phyloP scores from a whole-genome alignment of 2,329 filamentous ascomycete genomes.

The Ophiostoma quercus region DNA sequence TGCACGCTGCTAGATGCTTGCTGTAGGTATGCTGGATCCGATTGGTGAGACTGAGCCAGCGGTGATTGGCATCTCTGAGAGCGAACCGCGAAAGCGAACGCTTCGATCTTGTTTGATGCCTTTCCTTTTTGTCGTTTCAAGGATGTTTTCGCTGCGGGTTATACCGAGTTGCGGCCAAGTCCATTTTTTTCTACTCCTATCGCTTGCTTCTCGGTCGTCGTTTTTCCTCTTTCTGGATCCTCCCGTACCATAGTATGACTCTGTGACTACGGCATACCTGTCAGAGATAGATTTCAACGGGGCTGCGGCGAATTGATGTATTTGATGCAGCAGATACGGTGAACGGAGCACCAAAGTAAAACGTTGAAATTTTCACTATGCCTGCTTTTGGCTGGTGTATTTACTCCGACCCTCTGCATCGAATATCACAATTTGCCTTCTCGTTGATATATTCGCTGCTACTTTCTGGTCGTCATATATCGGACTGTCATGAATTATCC shows the following conservation, averaged over 20 bases:
- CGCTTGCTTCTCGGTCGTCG: conserved; percentile 11
- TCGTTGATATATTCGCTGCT: conserved; percentile 17
- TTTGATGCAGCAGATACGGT: not conserved
- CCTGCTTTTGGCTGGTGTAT: not conserved
- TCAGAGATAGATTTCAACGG: not conserved
- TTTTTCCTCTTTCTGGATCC: conserved; percentile 12
- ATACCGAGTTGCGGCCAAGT: conserved; percentile 13
- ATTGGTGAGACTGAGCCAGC: not conserved
- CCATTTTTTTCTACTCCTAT: not conserved
- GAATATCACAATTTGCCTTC: conserved; percentile 12
- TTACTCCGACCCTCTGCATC: not conserved
- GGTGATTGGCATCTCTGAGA: not conserved
- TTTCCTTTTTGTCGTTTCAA: not conserved
- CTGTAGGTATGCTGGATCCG: not conserved
- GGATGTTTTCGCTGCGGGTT: conserved; percentile 6
- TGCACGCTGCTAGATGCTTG: not conserved
- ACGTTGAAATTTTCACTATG: conserved; percentile 1
- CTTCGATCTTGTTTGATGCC: not conserved
- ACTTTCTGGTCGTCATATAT: not conserved
- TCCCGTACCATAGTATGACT: not conserved
- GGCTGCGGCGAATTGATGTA: not conserved
- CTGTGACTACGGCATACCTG: conserved; percentile 2
- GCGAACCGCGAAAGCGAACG: not conserved
- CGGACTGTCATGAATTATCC: not conserved
- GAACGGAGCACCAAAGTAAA: not conserved